Evolutionary conservation across 352 stramenopile species (phyloP).

Genomic region (Salisapilia sapeloensis): DNA sequence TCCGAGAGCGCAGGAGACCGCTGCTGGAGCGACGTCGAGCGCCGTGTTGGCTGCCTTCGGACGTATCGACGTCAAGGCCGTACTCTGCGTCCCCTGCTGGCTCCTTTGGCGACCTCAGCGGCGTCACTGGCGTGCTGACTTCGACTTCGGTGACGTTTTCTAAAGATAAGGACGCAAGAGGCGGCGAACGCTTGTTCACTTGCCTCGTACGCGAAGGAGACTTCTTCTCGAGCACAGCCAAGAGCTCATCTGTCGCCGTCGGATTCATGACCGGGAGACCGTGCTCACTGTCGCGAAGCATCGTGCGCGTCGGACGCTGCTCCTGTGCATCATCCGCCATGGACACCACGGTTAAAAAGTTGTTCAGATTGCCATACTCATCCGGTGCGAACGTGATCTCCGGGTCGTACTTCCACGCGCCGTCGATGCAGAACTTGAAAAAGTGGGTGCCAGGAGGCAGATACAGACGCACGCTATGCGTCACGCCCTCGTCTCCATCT

Average conservation of each 20-base stretch:
- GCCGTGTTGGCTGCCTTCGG: slow-evolving; percentile 4
- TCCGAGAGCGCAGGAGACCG: slow-evolving; percentile 53
- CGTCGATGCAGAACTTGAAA: slow-evolving; percentile 70
- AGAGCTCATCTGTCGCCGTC: slow-evolving; percentile 31
- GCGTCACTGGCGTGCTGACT: slow-evolving; percentile 10
- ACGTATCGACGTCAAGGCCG: slow-evolving; percentile 26
- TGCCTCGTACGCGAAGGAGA: slow-evolving; percentile 13
- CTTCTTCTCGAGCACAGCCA: slow-evolving; percentile 36
- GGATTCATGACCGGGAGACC: slow-evolving; percentile 62
- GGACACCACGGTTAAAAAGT: slow-evolving; percentile 52
- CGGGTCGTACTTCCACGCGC: slow-evolving; percentile 70
- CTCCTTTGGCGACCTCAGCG: slow-evolving; percentile 25
- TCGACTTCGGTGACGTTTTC: slow-evolving; percentile 9
- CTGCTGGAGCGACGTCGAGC: slow-evolving; percentile 26
- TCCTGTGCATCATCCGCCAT: slow-evolving; percentile 7
- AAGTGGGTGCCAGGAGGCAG: slow-evolving; percentile 48
- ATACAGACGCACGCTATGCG: slow-evolving; percentile 12
- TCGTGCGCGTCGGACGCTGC: slow-evolving; percentile 47
- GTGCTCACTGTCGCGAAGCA: slow-evolving; percentile 33
- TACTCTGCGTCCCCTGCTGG: slow-evolving; percentile 56
- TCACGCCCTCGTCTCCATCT: slow-evolving; percentile 5
- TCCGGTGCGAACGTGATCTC: slow-evolving; percentile 66
- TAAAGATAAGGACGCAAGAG: slow-evolving; percentile 3
- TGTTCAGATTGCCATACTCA: slow-evolving; percentile 79
- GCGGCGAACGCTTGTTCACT: slow-evolving; percentile 6